Conservation (phyloP, 2,329 filamentous ascomycete species). For the Trichoderma sp. region DNA sequence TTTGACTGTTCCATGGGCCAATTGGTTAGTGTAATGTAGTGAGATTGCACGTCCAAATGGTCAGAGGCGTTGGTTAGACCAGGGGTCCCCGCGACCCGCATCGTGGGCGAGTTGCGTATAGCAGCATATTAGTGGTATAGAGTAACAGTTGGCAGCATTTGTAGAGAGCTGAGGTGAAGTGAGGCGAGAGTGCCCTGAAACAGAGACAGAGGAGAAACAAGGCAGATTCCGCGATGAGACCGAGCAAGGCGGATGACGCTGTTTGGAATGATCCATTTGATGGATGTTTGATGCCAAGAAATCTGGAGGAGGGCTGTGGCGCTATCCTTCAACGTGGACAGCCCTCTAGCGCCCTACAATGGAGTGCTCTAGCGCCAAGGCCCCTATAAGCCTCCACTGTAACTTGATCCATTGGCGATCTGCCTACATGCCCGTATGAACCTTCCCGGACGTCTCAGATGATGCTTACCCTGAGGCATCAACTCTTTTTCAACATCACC, state of each 20-base stretch:
- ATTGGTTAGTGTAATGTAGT: neutral
- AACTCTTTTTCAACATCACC: neutral
- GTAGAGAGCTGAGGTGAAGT: neutral
- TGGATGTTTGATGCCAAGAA: neutral
- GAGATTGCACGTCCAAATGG: neutral
- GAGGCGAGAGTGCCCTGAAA: neutral
- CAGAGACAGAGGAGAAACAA: neutral
- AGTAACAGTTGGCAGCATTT: neutral
- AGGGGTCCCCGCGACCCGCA: conserved; percentile 4
- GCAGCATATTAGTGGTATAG: neutral
- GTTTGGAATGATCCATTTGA: neutral
- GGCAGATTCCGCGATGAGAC: neutral
- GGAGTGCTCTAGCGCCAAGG: neutral
- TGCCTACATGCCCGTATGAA: no score
- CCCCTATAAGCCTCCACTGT: neutral
- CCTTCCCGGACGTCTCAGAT: no score
- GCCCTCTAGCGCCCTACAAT: neutral
- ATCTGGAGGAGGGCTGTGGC: neutral
- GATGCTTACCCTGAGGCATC: neutral
- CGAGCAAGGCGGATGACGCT: neutral
- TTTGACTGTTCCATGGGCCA: neutral
- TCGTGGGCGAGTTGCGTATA: neutral
- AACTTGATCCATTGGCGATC: neutral
- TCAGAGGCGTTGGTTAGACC: neutral
- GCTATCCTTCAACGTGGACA: neutral